phyloP scores from a whole-genome alignment of 140 eudicot genomes.

The Bidens hawaiensis region DNA sequence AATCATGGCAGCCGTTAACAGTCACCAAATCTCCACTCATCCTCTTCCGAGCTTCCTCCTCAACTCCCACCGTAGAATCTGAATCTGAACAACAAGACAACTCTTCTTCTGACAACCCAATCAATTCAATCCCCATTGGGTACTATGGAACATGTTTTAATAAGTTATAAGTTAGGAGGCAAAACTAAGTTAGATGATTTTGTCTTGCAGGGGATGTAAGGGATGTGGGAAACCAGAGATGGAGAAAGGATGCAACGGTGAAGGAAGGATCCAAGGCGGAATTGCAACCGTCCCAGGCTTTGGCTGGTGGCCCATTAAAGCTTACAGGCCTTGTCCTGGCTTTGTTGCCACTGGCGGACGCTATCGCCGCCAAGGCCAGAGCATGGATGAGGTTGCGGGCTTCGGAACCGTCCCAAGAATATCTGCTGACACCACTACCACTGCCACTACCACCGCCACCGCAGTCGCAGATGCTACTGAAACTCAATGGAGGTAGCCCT shows the following conservation, averaged over 20 bases:
- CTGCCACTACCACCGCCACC: constrained; percentile 5
- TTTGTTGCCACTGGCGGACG: constrained; percentile 84
- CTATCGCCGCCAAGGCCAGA: constrained; percentile 81
- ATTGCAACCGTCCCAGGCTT: constrained; percentile 93
- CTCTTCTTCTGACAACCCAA: constrained; percentile 4
- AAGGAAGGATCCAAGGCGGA: constrained; percentile 97
- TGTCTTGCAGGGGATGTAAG: constrained; percentile 64
- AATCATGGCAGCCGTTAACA: not conserved
- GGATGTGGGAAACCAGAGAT: constrained; percentile 74
- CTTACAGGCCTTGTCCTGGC: constrained; percentile 90
- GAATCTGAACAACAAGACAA: constrained; percentile 26
- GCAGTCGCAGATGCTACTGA: no score
- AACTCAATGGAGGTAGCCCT: constrained; percentile 56
- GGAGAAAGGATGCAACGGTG: constrained; percentile 84
- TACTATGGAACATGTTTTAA: no score
- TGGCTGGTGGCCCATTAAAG: constrained; percentile 99
- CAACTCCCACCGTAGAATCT: constrained; percentile 36
- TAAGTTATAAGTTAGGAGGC: no score
- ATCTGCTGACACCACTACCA: constrained; percentile 17
- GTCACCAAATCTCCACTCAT: constrained; percentile 17
- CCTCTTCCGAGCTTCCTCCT: constrained; percentile 28
- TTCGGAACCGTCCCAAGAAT: constrained; percentile 42
- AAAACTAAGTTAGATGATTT: no score
- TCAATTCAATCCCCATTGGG: constrained; percentile 25
- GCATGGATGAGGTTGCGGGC: constrained; percentile 91